Evolutionary conservation across 1,284 basidiomycete species (phyloP).

Genomic region (Bjerkandera adusta): DNA sequence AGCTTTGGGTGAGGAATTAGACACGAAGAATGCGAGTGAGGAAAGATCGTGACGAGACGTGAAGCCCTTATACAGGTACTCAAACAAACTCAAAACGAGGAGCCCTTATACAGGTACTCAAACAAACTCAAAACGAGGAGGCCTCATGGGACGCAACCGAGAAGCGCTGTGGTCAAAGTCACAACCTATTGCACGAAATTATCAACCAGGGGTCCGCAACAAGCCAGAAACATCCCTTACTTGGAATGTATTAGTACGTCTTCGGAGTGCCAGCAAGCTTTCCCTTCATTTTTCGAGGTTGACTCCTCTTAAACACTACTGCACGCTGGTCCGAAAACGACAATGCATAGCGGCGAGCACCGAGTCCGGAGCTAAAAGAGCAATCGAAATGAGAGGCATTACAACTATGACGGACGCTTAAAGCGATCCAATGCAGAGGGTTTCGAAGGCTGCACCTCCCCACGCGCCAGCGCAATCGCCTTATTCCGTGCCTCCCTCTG

Average conservation of each 20-base stretch:
- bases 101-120: neutral
- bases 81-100: neutral
- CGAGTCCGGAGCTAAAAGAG: neutral
- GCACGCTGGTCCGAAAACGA: too few relatives aligned
- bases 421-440: conserved; percentile 72
- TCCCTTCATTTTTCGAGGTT: neutral
- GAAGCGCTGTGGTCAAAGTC: too few relatives aligned
- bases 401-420: conserved; percentile 21
- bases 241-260: too few relatives aligned
- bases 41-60: neutral
- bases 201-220: too few relatives aligned
- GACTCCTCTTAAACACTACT: too few relatives aligned
- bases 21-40: neutral
- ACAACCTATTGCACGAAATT: too few relatives aligned
- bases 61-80: neutral
- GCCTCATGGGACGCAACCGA: too few relatives aligned
- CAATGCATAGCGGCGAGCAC: neutral
- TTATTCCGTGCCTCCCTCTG: conserved; percentile 53
- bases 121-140: neutral
- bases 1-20: neutral
- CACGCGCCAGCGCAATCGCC: conserved; percentile 41
- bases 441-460: conserved; percentile 39
- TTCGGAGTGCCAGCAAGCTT: neutral
- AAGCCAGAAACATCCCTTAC: neutral
- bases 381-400: neutral